Evolutionary conservation across 2,329 filamentous ascomycete species (phyloP).

Genomic region (Nannizziopsis arthrosporioides): DNA sequence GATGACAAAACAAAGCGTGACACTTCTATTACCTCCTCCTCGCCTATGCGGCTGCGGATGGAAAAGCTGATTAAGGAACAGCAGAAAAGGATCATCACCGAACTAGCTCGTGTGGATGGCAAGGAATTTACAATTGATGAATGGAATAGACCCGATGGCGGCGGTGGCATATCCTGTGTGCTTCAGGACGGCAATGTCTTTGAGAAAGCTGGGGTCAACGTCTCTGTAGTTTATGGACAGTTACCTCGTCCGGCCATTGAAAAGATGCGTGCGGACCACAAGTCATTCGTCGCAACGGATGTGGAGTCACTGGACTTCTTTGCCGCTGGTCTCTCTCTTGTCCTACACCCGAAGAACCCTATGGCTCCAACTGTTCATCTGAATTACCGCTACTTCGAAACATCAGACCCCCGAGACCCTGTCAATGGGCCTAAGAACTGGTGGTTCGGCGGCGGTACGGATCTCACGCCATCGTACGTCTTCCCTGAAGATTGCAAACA

Average conservation of each 20-base stretch:
- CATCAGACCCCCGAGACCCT: constrained; percentile 68
- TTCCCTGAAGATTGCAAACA: constrained; percentile 96
- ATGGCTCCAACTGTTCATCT: constrained; percentile 96
- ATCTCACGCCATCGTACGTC: constrained; percentile 84
- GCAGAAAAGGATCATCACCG: constrained; percentile 74
- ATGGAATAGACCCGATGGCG: constrained; percentile 78
- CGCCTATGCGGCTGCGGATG: constrained; percentile 96
- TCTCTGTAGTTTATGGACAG: constrained; percentile 85
- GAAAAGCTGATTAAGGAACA: constrained; percentile 91
- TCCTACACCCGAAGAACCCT: constrained; percentile 86
- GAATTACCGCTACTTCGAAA: constrained; percentile 99
- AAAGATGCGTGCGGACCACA: constrained; percentile 92
- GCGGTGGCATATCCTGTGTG: constrained; percentile 87
- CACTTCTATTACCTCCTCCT: constrained; percentile 59
- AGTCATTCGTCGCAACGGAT: constrained; percentile 63
- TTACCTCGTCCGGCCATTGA: constrained; percentile 76
- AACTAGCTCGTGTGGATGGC: constrained; percentile 73
- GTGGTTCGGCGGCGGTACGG: constrained; percentile 97
- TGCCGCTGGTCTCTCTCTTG: constrained; percentile 81
- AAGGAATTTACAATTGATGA: constrained; percentile 70
- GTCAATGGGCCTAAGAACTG: constrained; percentile 57
- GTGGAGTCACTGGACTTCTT: constrained; percentile 88
- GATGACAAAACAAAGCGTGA: constrained; percentile 73
- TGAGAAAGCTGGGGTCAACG: constrained; percentile 93
- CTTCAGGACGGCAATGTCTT: constrained; percentile 94